phyloP scores from a whole-genome alignment of 257 asterid genomes.

The Datura wrightii region DNA sequence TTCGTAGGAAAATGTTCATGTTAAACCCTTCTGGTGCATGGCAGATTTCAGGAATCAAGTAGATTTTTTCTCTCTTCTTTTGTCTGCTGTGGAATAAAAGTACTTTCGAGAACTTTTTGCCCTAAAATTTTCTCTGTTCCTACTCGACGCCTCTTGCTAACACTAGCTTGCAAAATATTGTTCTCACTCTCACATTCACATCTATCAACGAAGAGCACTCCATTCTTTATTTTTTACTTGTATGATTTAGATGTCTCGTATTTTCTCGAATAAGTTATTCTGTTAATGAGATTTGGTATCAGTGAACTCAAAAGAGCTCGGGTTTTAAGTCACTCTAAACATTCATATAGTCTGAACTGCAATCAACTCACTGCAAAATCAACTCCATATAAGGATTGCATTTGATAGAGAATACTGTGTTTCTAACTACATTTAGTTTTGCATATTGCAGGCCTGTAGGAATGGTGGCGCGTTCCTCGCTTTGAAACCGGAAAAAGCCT shows the following conservation, averaged over 20 bases:
- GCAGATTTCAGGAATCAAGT: neutral
- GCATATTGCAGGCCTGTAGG: conserved; percentile 48
- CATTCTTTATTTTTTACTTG: too few relatives aligned
- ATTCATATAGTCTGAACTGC: neutral
- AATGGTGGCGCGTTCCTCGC: conserved; percentile 51
- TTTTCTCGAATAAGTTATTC: too few relatives aligned
- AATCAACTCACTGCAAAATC: neutral
- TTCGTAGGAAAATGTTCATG: neutral
- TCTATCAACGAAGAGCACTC: neutral
- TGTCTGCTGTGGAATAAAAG: neutral
- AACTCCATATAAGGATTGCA: neutral
- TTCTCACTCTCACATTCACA: neutral
- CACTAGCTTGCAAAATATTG: neutral
- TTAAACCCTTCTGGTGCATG: neutral
- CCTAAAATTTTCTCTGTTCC: neutral
- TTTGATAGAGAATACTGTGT: conserved; percentile 17
- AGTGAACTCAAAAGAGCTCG: neutral
- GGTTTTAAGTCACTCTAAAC: neutral
- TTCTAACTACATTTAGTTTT: conserved; percentile 23
- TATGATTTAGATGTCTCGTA: too few relatives aligned
- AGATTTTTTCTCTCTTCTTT: neutral
- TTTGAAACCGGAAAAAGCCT: conserved; percentile 38
- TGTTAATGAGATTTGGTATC: neutral
- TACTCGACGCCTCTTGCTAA: neutral
- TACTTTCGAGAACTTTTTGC: neutral